Base-by-base conservation (phyloP, 306 rosid species). In the Acacia melanoxylon region DNA sequence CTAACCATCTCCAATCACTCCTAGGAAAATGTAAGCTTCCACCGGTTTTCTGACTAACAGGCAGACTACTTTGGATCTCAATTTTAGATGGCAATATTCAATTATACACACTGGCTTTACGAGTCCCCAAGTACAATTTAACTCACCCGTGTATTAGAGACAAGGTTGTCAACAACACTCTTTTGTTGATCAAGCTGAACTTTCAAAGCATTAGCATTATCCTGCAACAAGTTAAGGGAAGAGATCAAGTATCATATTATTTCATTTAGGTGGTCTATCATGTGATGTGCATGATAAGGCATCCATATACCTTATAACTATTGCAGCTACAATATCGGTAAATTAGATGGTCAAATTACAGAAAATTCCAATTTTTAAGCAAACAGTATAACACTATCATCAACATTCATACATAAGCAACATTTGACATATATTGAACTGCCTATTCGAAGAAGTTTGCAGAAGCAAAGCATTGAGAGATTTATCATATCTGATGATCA, bases 131-230 rank as follows among this genome's bases (percentile, higher is more conserved):
- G 40, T 70, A 48, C 70, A 78, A 71, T 77, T 40, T 63, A 72
- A 82, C 89, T 83, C 84, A 95, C 98, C 88, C 95, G 90, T 44
- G 98, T 95, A 76, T 95, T 95, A 56, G 98, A 86, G 79, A 95
- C 97, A 81, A 95, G 98, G 86, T 87, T 95, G 20, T 95, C 98
- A 75, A 95, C 98, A 78, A 95, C 98, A 81, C 83, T 29, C 88
- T 95, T 93, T 85, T 95, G 98, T 81, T 95, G 98, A 90, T 95
- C 98, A 72, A 95, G 98, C 89, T 95, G 98, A 84, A 89, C 78
- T 85, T 91, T 95, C 91, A 95, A 75, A 83, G 98, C 78, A 85
- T 83, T 90, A 71, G 98, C 98, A 89, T 93, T 95, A 84, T 95
- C 98, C 98, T 95, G 97, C 79, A 88, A 63, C 74, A 81, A 75